Evolutionary conservation across 306 rosid species (phyloP), one percentile per base, ranked within the genome.

Genomic region (Medicago arabica): DNA sequence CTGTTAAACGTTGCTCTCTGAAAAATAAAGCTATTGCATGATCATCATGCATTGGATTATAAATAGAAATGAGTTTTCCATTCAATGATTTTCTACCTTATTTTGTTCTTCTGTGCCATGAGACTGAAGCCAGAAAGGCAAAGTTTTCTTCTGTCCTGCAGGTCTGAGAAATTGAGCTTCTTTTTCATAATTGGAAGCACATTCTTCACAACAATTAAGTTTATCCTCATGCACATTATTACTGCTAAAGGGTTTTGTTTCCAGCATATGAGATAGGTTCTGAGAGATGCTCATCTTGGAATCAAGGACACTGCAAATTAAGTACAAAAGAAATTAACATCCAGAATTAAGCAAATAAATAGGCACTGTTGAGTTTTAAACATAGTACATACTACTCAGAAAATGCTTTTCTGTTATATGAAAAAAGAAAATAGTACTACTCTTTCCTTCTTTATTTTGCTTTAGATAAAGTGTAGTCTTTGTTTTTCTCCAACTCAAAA

Each of bases 101-200:
- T 84, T 96, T 72, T 77, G 82, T 63, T 74, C 65, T 82, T 88
- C 81, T 2, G 88, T 71, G 78, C 78, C 87, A 63, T 87, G 90
- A 61, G 92, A 87, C 80, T 87, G 99, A 76, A 96, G 94, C 99
- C 99, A 96, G 71, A 91, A 75, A 75, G 98, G 98, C 83, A 96
- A 69, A 67, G 78, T 81, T 67, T 88, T 92, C 47, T 87, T 89
- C 76, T 88, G 92, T 77, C 80, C 38, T 34, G 38, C 83, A 51
- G 96, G 85, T 77, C 83, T 88, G 71, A 89, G 74, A 84, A 82
- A 61, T 9, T 87, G 89, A 72, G 88, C 89, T 80, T 92, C 99
- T 75, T 92, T 92, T 54, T 90, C 96, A 71, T 80, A 91, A 76
- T 84, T 83, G 72, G 92, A 87, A 50, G 88, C 84, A 87, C 98